Evolutionary conservation across 2,329 filamentous ascomycete genomes (phyloP).

Genomic region (Coleophoma cylindrospora): DNA sequence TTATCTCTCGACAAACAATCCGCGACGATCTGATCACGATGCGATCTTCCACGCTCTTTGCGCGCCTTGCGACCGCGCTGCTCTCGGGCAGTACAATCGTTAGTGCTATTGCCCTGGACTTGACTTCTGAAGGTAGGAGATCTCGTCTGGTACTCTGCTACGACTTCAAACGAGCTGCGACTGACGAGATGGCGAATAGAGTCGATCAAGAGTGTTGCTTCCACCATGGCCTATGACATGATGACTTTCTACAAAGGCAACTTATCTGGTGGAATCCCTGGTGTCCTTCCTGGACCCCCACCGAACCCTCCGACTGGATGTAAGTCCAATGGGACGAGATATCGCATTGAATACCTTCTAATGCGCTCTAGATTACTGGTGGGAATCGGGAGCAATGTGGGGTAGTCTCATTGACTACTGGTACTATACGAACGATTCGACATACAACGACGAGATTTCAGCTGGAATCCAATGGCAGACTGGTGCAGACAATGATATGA

Average conservation of each 20-base stretch:
- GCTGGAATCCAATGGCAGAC: constrained; percentile 55
- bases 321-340: constrained; percentile 13
- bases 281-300: constrained; percentile 42
- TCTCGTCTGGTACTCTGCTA: constrained; percentile 21
- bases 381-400: constrained; percentile 59
- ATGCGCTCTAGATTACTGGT: constrained; percentile 43
- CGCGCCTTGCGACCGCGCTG: constrained; percentile 14
- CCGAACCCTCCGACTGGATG: constrained; percentile 23
- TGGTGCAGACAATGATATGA: constrained; percentile 50
- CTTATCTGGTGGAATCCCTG: constrained; percentile 36
- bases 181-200: constrained; percentile 36
- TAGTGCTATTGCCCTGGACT: constrained; percentile 19
- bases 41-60: constrained; percentile 11
- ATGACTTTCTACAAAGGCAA: constrained; percentile 36
- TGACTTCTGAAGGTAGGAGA: constrained; percentile 19
- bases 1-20: too few relatives aligned
- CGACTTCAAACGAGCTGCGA: constrained; percentile 28
- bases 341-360: not conserved
- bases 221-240: constrained; percentile 28
- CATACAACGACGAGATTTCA: constrained; percentile 49
- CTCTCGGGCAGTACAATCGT: constrained; percentile 14
- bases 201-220: constrained; percentile 25
- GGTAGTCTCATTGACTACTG: constrained; percentile 57
- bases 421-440: constrained; percentile 53
- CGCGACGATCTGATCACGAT: not conserved